A percentile compares a stretch with the other conserved stretches of the same genome.
phyloP scores from a whole-genome alignment of 75 land plant species.

The Pinus taeda region DNA sequence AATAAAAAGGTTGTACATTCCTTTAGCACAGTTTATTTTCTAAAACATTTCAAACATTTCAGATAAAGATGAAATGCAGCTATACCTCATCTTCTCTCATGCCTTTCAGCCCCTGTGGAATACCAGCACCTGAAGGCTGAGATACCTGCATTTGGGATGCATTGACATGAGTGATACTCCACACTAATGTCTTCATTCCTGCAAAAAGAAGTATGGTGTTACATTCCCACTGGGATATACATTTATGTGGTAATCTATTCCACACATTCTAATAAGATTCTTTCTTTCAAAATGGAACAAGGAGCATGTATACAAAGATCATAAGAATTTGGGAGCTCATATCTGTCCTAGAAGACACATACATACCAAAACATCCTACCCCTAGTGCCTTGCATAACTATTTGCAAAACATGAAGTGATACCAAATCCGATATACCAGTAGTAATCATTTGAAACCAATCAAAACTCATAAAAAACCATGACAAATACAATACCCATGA shows the following conservation, averaged over 20 bases:
- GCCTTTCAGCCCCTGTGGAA: conserved; percentile 67
- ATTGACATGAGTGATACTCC: conserved; percentile 96
- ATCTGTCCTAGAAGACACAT: too few species aligned
- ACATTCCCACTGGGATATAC: too few species aligned
- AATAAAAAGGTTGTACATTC: neutral
- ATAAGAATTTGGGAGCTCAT: neutral
- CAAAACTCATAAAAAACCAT: neutral
- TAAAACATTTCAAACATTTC: neutral
- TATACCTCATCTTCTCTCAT: conserved; percentile 98
- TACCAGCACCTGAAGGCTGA: conserved; percentile 34
- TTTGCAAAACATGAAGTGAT: neutral
- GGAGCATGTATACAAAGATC: neutral
- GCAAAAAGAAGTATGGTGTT: conserved; percentile 10
- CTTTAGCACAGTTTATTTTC: too few species aligned
- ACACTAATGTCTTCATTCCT: conserved; percentile 99
- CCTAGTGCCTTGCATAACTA: neutral
- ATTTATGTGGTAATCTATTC: too few species aligned
- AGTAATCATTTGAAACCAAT: neutral
- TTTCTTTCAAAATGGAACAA: neutral
- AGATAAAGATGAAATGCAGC: neutral
- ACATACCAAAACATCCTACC: too few species aligned
- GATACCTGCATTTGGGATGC: conserved; percentile 43
- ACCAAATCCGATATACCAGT: neutral
- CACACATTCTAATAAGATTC: too few species aligned
- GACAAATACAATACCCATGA: conserved; percentile 75